Evolutionary conservation across 805 yeast species (phyloP).

Genomic region (Metschnikowia lunata): DNA sequence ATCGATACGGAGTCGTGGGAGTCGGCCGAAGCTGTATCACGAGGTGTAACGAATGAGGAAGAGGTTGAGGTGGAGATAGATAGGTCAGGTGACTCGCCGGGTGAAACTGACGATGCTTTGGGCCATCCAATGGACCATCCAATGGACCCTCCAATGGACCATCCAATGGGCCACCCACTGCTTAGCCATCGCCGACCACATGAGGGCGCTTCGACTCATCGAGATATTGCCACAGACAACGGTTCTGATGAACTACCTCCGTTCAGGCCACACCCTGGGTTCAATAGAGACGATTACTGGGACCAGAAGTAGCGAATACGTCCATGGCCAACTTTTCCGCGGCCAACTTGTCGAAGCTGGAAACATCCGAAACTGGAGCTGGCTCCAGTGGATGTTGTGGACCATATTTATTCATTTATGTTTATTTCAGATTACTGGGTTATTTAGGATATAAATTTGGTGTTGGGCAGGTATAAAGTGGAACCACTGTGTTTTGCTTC

Average conservation of each 20-base stretch:
- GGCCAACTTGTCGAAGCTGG: no score
- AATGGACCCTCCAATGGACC: no score
- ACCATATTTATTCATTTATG: no score
- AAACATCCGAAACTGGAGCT: background rate
- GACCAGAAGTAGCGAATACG: conserved; percentile 26
- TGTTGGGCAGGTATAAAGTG: background rate
- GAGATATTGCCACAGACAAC: background rate
- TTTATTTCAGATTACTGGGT: no score
- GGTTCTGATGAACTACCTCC: conserved; percentile 31
- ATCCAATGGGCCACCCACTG: no score
- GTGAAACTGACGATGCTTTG: no score
- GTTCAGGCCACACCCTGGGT: conserved; percentile 46
- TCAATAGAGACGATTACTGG: conserved; percentile 44
- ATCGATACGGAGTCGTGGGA: conserved; percentile 25
- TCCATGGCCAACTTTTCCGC: background rate
- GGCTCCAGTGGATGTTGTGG: background rate
- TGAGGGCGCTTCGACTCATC: background rate
- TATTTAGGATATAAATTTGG: background rate
- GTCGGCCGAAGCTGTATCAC: background rate
- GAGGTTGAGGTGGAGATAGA: no score
- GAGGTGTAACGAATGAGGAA: no score
- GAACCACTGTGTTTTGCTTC: no score
- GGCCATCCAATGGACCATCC: no score
- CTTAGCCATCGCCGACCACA: no score
- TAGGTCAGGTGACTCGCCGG: no score